Evolutionary conservation across 2,329 filamentous ascomycete genomes (phyloP).

Genomic region (Claviceps sp.): DNA sequence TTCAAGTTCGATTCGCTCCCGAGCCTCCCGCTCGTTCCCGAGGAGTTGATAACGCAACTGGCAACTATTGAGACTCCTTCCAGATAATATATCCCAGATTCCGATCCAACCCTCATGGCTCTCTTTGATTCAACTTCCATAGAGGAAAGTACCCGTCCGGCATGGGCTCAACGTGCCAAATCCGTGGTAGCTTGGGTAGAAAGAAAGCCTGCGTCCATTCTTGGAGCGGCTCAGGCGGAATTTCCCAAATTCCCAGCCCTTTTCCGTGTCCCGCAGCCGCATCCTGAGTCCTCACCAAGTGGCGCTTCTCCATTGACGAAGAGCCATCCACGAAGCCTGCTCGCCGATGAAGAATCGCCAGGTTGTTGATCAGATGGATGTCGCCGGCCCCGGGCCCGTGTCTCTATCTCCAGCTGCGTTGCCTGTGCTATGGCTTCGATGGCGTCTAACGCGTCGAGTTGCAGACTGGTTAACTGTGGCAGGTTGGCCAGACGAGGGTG

Average conservation of each 20-base stretch:
- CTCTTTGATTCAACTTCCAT: constrained; percentile 39
- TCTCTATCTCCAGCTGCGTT: constrained; percentile 41
- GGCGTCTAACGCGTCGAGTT: constrained; percentile 43
- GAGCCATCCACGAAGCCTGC: constrained; percentile 42
- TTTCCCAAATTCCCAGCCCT: constrained; percentile 29
- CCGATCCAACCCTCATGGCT: constrained; percentile 4
- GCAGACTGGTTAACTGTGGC: constrained; percentile 32
- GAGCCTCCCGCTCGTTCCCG: no score
- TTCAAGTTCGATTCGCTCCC: no score
- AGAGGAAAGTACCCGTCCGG: constrained; percentile 43
- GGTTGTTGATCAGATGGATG: constrained; percentile 53
- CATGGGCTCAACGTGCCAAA: constrained; percentile 50
- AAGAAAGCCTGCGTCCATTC: constrained; percentile 42
- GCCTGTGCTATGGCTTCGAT: constrained; percentile 41
- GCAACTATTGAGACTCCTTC: background rate
- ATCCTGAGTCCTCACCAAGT: constrained; percentile 49
- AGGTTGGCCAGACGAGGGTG: constrained; percentile 39
- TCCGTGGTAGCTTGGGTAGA: constrained; percentile 26
- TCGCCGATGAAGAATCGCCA: constrained; percentile 45
- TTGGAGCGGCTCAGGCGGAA: constrained; percentile 32
- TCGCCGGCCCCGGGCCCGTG: constrained; percentile 34
- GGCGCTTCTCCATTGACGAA: constrained; percentile 31
- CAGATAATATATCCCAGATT: background rate
- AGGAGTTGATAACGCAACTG: no score
- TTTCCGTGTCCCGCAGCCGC: constrained; percentile 38